Base-by-base conservation (phyloP, 2,329 filamentous ascomycete genomes). In the Xylaria digitata region DNA sequence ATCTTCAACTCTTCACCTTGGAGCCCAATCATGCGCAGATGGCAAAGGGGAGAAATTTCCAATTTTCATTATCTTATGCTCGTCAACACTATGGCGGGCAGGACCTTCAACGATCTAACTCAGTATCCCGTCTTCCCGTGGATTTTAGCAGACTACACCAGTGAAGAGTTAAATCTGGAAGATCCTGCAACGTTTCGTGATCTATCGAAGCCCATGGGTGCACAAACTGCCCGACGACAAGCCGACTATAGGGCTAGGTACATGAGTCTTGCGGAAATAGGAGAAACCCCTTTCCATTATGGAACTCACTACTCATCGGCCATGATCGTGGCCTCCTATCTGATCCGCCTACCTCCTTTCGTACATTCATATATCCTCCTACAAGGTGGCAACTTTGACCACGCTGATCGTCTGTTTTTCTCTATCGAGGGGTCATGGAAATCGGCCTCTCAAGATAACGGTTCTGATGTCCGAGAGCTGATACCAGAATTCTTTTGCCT, bases 51-150 rank as follows among this genome's bases (percentile, higher is more conserved):
- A 13, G 96, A 99, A 75, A 93, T 98, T 56, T 98, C 95, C 15
- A 99, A 99, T 78, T 99, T 99, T 75, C 94, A 98, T 79, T 99
- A 99, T 76, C 86, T 99, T 42, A 99, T 99, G 95, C 89, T 97
- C 67, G 90, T 99, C 75, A 99, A 99, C 76, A 98, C 96, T 0
- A 93, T 99, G 87, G 96, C 96, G 32, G 96, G 96, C 2, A 86
- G 96, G 59, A 98, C 96, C 0, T 99, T 99, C 82, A 99, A 99
- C 76, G 96, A 99, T 76, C 84, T 99, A 19, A 99, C 96, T 0
- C 96, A 99, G 75, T 99, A 99, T 75, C 96, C 96, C 0, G 94
- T 99, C 19, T 99, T 99, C 71, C 96, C 96, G 0, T 99, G 96
- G 96, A 90, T 99, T 3, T 82, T 99, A 52, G 94, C 96, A 0